Conservation (phyloP, 352 stramenopile genomes). For the Phytophthora pluvialis region DNA sequence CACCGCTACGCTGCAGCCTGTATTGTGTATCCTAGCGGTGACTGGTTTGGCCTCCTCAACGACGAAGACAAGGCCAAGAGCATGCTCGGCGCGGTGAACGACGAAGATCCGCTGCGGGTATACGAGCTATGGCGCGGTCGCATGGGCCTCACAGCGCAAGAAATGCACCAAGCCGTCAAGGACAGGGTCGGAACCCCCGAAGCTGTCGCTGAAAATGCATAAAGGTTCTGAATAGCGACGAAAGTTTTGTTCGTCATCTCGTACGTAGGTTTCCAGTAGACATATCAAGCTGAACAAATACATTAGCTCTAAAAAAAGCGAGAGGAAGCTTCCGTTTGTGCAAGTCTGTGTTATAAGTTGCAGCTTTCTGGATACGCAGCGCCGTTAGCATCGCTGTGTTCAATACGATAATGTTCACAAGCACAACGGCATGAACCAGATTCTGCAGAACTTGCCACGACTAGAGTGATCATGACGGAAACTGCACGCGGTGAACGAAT, state of each 20-base stretch:
- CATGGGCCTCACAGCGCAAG: slow-evolving; percentile 52
- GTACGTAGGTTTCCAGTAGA: background rate
- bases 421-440: slow-evolving; percentile 13
- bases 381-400: background rate
- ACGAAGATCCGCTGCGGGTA: slow-evolving; percentile 51
- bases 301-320: background rate
- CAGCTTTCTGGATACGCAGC: too few relatives aligned
- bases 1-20: slow-evolving; percentile 76
- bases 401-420: background rate
- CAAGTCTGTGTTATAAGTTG: background rate
- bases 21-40: slow-evolving; percentile 74
- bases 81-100: slow-evolving; percentile 51
- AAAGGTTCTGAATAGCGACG: background rate
- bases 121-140: slow-evolving; percentile 70
- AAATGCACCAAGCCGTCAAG: slow-evolving; percentile 59
- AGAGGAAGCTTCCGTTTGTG: background rate
- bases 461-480: background rate
- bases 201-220: slow-evolving; percentile 29
- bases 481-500: background rate
- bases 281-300: background rate
- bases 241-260: slow-evolving; percentile 5
- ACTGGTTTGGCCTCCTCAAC: slow-evolving; percentile 84
- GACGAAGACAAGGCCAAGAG: slow-evolving; percentile 48
- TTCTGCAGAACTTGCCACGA: background rate
- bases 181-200: slow-evolving; percentile 19